Percentiles rank a stretch among this genome's conserved stretches.
Conservation (phyloP, 176 grass and related monocot genomes). For the Rhynchospora pubera region DNA sequence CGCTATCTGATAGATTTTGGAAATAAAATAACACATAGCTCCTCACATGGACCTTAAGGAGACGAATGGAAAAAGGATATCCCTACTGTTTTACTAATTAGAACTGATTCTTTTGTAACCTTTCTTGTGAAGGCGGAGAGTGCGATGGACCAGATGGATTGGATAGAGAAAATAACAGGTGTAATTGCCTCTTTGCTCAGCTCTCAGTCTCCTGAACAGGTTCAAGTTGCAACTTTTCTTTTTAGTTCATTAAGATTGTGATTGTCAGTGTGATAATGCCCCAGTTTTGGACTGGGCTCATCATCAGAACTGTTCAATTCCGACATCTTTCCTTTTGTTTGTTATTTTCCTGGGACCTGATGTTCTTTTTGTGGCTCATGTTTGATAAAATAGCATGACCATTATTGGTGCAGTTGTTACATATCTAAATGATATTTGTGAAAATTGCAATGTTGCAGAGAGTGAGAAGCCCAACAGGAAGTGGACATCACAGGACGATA, state of each 20-base stretch:
- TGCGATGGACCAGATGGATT: conserved; percentile 99
- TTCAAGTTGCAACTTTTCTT: conserved; percentile 22
- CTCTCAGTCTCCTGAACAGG: conserved; percentile 94
- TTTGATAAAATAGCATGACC: not conserved
- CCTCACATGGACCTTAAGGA: not conserved
- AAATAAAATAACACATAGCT: not conserved
- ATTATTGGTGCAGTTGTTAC: not conserved
- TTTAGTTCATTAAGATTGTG: not conserved
- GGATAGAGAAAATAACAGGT: conserved; percentile 99
- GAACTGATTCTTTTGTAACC: conserved; percentile 19
- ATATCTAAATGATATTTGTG: conserved; percentile 18
- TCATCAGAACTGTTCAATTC: conserved; percentile 1
- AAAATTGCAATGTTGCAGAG: conserved; percentile 55
- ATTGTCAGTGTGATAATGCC: not conserved
- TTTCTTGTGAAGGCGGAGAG: conserved; percentile 74
- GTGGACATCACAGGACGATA: conserved; percentile 51
- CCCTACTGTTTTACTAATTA: not conserved
- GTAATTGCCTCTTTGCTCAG: conserved; percentile 97
- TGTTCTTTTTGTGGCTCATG: not conserved
- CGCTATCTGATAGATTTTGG: not conserved
- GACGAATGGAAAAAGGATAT: not conserved
- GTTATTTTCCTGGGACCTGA: not conserved
- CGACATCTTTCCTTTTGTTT: not conserved
- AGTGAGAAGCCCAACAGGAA: conserved; percentile 53
- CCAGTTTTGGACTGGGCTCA: not conserved